A percentile compares a stretch with the other conserved stretches of the same genome.
These are phyloP conservation scores for Dipteronia dyeriana DNA, from an alignment of 345 rosid species.

Conservation along the genomic window DNA sequence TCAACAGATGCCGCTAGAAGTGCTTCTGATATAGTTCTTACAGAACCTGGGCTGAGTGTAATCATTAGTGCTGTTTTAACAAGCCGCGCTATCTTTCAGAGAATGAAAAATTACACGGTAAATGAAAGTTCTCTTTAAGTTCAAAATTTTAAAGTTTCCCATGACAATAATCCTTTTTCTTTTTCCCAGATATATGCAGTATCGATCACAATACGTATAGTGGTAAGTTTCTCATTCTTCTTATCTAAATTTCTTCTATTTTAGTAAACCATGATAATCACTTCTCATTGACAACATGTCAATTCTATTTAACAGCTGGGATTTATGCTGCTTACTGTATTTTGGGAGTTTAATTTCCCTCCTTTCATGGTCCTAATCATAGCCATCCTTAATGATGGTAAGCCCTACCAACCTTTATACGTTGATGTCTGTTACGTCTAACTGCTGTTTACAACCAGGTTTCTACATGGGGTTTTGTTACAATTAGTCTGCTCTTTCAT, in stretches of 20 bases:
- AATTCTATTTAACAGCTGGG: constrained; percentile 50
- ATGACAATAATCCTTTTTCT: neutral
- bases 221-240: constrained; percentile 39
- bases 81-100: constrained; percentile 91
- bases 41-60: constrained; percentile 91
- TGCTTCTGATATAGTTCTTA: constrained; percentile 90
- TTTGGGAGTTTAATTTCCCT: constrained; percentile 81
- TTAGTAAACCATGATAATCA: neutral
- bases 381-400: constrained; percentile 80
- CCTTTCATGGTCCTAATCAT: constrained; percentile 88
- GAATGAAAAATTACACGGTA: constrained; percentile 95
- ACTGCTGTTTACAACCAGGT: neutral
- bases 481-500: neutral
- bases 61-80: constrained; percentile 91
- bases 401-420: neutral
- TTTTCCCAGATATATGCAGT: constrained; percentile 70
- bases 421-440: neutral
- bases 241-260: neutral
- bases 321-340: constrained; percentile 65
- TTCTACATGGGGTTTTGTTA: neutral
- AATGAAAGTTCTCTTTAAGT: neutral
- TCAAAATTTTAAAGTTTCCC: constrained; percentile 4
- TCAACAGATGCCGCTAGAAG: constrained; percentile 91
- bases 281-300: constrained; percentile 5
- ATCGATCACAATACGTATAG: constrained; percentile 88